A percentile compares a stretch with the other conserved stretches of the same genome.
phyloP scores from a whole-genome alignment of 331 rosid genomes.

The Erythrophleum ivorense region DNA sequence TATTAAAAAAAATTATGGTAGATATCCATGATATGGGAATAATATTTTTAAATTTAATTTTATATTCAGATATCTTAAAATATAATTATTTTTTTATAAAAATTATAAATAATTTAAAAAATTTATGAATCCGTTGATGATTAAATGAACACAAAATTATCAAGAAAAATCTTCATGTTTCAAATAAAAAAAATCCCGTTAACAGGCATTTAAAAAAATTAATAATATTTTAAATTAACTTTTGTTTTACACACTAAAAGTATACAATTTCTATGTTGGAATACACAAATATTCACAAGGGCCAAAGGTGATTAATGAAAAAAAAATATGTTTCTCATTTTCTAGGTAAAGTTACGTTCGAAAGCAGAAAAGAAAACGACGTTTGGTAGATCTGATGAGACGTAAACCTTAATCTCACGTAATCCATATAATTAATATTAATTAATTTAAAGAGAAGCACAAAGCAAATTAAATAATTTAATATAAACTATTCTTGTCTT shows the following conservation, averaged over 20 bases:
- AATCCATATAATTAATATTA: slow-evolving; percentile 24
- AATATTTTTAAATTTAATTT: neutral
- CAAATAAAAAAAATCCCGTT: too few species aligned
- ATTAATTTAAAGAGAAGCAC: slow-evolving; percentile 30
- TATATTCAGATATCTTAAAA: too few species aligned
- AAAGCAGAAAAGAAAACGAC: slow-evolving; percentile 14
- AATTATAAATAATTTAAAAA: too few species aligned
- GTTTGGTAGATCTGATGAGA: slow-evolving; percentile 3
- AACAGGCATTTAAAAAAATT: too few species aligned
- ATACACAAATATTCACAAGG: neutral
- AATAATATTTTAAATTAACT: too few species aligned
- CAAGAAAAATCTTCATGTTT: too few species aligned
- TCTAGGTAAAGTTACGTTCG: slow-evolving; percentile 12
- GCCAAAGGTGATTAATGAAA: neutral
- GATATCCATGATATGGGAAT: neutral
- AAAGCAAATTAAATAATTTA: neutral
- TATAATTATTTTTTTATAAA: too few species aligned
- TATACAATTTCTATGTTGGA: neutral
- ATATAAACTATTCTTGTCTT: neutral
- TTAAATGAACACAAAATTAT: too few species aligned
- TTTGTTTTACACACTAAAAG: too few species aligned
- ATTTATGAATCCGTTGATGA: too few species aligned
- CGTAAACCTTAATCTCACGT: slow-evolving; percentile 45
- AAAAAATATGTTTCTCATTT: neutral
- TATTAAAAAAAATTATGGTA: neutral